Conservation (phyloP, 176 grass and related monocot species). For the Carex pumila region DNA sequence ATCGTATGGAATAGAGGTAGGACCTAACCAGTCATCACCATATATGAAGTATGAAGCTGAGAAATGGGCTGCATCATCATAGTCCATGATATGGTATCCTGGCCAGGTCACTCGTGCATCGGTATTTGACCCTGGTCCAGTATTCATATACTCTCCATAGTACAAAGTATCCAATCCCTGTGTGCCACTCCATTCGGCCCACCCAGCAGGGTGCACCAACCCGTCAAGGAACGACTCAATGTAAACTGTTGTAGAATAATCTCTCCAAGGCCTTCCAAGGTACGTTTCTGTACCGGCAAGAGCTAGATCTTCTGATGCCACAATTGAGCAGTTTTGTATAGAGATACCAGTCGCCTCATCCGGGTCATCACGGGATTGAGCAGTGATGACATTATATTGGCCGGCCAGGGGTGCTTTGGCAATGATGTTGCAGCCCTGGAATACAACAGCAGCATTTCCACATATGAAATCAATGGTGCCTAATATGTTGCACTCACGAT, state of each 20-base stretch:
- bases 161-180: conserved; percentile 42
- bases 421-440: conserved; percentile 63
- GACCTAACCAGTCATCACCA: conserved; percentile 61
- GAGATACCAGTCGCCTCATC: conserved; percentile 64
- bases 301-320: conserved; percentile 20
- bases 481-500: conserved; percentile 62
- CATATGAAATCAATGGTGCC: conserved; percentile 79
- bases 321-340: conserved; percentile 53
- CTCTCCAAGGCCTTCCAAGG: conserved; percentile 67
- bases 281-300: conserved; percentile 28
- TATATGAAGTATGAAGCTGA: conserved; percentile 54
- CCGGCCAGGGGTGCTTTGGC: conserved; percentile 27
- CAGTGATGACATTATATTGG: conserved; percentile 59
- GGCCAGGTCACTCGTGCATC: conserved; percentile 41
- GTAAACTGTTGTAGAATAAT: conserved; percentile 45
- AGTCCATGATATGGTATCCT: conserved; percentile 40
- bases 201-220: conserved; percentile 41
- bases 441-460: conserved; percentile 75
- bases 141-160: conserved; percentile 74
- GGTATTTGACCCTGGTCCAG: conserved; percentile 35
- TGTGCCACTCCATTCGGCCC: conserved; percentile 40
- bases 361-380: conserved; percentile 42
- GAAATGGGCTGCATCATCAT: conserved; percentile 49
- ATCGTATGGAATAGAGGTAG: conserved; percentile 67
- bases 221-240: conserved; percentile 50